A percentile compares a stretch with the other conserved stretches of the same genome.
phyloP scores from a whole-genome alignment of 768 basidiomycete genomes.

The Glaciozyma martinii region DNA sequence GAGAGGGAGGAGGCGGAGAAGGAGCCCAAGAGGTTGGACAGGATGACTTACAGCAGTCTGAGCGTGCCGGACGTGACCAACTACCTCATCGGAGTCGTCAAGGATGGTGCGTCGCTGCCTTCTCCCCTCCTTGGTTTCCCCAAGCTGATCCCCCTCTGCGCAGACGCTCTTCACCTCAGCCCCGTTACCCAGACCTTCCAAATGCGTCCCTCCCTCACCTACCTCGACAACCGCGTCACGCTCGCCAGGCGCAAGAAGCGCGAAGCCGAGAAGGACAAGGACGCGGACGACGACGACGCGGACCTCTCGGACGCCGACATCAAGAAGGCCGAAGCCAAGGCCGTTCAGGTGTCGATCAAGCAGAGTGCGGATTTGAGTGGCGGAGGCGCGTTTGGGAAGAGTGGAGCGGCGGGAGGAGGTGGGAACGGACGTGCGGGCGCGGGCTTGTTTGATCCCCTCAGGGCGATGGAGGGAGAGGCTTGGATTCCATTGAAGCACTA shows the following conservation, averaged over 20 bases:
- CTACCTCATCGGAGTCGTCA: constrained; percentile 36
- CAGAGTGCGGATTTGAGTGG: background rate
- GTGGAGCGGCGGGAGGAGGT: constrained; percentile 11
- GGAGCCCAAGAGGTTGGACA: constrained; percentile 20
- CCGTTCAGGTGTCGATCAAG: constrained; percentile 31
- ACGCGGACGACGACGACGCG: constrained; percentile 31
- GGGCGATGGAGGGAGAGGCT: constrained; percentile 23
- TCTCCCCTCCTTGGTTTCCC: background rate
- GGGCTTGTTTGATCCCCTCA: constrained; percentile 21
- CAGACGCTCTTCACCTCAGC: constrained; percentile 37
- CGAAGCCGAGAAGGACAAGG: constrained; percentile 20
- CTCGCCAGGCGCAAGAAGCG: constrained; percentile 25
- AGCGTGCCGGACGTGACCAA: constrained; percentile 37
- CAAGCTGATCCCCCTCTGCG: background rate
- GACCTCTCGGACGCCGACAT: constrained; percentile 32
- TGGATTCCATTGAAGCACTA: constrained; percentile 29
- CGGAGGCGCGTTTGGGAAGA: background rate
- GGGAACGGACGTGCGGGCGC: constrained; percentile 17
- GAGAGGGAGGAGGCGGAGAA: constrained; percentile 19
- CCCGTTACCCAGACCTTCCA: constrained; percentile 37
- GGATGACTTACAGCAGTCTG: constrained; percentile 31
- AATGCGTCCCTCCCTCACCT: constrained; percentile 36
- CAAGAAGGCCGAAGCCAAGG: constrained; percentile 27
- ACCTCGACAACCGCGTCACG: constrained; percentile 36
- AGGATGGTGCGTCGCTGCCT: constrained; percentile 32